Evolutionary conservation across 345 rosid species (phyloP), one percentile per base, ranked within the genome.

Genomic region (Cardamine occulta): DNA sequence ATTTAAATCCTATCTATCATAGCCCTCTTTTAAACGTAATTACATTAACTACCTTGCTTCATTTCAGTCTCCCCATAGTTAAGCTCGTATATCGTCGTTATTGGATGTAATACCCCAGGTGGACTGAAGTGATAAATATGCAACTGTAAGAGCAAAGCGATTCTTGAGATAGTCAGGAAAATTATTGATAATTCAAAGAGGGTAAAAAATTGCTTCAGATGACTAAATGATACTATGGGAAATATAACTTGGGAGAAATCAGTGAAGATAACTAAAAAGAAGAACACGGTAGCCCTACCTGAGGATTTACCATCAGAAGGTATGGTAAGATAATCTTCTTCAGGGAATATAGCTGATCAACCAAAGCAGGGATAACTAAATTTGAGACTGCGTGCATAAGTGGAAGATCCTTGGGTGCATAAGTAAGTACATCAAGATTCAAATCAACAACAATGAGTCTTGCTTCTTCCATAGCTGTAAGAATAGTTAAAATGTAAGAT

Each of bases 11-110:
- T 18, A 40, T 54, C 57, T 31, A 28, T 8, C 19, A 6, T 18
- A 39, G 19, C 23, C 45, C 37, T 14, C 39, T 40, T 69, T 13
- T 8, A 1, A 32, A 54, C 48, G 2, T 66, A 49, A 51, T 4
- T 21, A 26, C 5, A 72, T n/a, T 12, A 23, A n/a, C 48, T 80
- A 88, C 98, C 96, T 91, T 91, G 98, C 81, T 88, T 91, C 86
- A 88, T 74, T 82, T 91, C 95, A 34, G 90, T 82, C 88, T 94
- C 97, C 62, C 96, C 97, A 71, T 90, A 91, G 79, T 84, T 84
- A 74, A 91, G 97, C 82, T 94, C 93, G 79, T 94, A 94, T 70
- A 88, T 84, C 14, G 83, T 84, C 32, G 91, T 94, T 63, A 94
- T 24, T 61, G 96, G 98, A 82, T 88, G 97, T 78, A 85, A 76